Evolutionary conservation across 2,329 filamentous ascomycete genomes (phyloP), one percentile per base, ranked within the genome.

Genomic region (Calcarisporium arbuscula): DNA sequence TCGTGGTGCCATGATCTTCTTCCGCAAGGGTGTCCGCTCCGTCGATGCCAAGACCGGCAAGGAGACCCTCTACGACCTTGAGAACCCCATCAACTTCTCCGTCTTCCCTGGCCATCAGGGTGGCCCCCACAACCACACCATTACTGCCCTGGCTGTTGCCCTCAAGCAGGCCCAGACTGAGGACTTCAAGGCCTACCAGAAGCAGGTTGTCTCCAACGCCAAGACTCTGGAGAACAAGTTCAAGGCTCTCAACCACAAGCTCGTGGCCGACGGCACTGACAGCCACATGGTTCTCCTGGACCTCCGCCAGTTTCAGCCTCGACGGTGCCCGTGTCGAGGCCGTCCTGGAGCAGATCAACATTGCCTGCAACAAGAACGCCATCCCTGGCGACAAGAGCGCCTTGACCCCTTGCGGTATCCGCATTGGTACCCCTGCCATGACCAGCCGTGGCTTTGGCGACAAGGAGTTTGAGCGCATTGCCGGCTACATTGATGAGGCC

Each of bases 1-100:
- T 40, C 87, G 92, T 61, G 92, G 92, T 56, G 92, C 92, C 60
- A 98, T 98, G 92, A 98, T 98, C 70, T 98, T 98, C 79, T 98
- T 89, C 81, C 86, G 92, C 66, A 95, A 94, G 73, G 92, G 92
- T 45, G 82, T 95, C 42, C 85, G 90, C 56, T 87, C 83, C 54
- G 83, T 83, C 35, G 86, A 96, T 58, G 70, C 84, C 65, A 95
- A 95, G 77, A 81, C 84, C 42, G 88, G 88, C 54, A 90, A 95
- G 68, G 77, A 90, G 71, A 82, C 74, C 33, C 70, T 89, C 53
- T 98, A 95, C 62, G 88, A 98, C 56, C 78, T 98, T 21, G 92
- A 98, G 72, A 78, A 81, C 51, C 85, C 88, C 37, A 98, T 98
- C 74, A 98, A 98, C 72, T 89, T 94, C 64, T 96, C 92, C 38